Evolutionary conservation across 176 grass and related monocot species (phyloP), one percentile per base, ranked within the genome.

Genomic region (Carex kokanica): DNA sequence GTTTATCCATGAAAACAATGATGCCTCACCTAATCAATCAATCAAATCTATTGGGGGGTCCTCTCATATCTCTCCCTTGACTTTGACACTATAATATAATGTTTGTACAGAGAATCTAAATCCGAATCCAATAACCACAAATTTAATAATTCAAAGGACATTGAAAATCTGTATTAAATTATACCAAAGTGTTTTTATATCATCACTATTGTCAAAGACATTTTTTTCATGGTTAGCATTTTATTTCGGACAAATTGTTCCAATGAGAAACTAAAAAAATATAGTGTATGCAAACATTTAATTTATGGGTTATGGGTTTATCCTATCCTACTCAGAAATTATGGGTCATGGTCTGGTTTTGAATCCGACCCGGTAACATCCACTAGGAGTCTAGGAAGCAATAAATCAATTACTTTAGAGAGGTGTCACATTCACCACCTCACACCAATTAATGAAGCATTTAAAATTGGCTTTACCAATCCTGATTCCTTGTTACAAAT

Each of bases 41-140:
- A 80, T 58, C 77, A 58, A 62, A 80, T 60, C 53, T 60, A 63
- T 9, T 20, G 14, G 58, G 78, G 78, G 78, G 17, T 0, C 78
- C 78, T 63, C 24, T 8, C 23, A 77, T 29, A 80, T 80, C 29
- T 82, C 61, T 66, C 36, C 38, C 36, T 66, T 82, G 80, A 67
- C 80, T 65, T 29, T 41, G 58, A 65, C 80, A 67, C 80, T 66
- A 51, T 27, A 40, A 18, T 32, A 20, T 36, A 60, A 82, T 66
- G 14, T 27, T 54, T 31, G 47, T 6, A 75, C 47, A 49, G 2
- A 55, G 24, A 23, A 77, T 77, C 13, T 27, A 29, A 5, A 77
- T 77, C 41, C 23, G 31, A 53, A 77, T 55, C 23, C 47, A 54
- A 55, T 77, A 17, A 54, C 12, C 47, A 52, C 21, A 29, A 16